Base-by-base conservation (phyloP, 2,329 filamentous ascomycete species). In the Hypoxylon sp. region DNA sequence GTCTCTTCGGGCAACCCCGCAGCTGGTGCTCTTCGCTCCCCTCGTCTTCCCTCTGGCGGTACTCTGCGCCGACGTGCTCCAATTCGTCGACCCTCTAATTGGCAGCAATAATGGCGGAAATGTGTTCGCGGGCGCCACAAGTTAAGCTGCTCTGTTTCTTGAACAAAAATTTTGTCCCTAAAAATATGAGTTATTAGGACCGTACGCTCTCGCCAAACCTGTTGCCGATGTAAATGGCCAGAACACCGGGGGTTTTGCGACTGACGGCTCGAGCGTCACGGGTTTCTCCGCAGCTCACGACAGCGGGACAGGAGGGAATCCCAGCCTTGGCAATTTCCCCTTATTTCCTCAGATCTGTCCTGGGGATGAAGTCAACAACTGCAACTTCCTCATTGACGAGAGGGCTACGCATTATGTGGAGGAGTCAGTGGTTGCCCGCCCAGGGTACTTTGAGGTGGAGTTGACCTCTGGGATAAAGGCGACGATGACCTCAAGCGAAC, bases 401-500 rank as follows among this genome's bases (percentile, higher is more conserved):
- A 82, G 88, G 52, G 78, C 78, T 19, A 74, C 80, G 69, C 47
- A 73, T 69, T 63, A 78, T 68, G 75, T 81, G 3, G 76, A 79
- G 8, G 79, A 81, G 9, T 84, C 80, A 1, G 80, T 84, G 0
- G 76, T 80, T 11, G 84, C 86, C 0, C 71, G 74, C 7, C 85
- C 86, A 0, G 87, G 87, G 2, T 86, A 88, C 64, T 90, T 90
- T 72, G 79, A 81, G 11, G 80, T 90, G n/a, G 81, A 81, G 1
- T 74, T 90, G 41, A 79, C 75, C 6, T 85, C 83, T 6, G 82
- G 83, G 0, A 80, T 90, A 34, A 80, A 80, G 27, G 83, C 85
- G 0, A 84, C 89, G 63, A 88, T 88, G 83, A 88, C 88, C 0
- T 83, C 84, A 2, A 84, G 87, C 1, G 86, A 89, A 45, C 86